These are phyloP conservation scores for Amanita subjunquillea DNA, from an alignment of 768 basidiomycete genomes.

Conservation along the genomic window DNA sequence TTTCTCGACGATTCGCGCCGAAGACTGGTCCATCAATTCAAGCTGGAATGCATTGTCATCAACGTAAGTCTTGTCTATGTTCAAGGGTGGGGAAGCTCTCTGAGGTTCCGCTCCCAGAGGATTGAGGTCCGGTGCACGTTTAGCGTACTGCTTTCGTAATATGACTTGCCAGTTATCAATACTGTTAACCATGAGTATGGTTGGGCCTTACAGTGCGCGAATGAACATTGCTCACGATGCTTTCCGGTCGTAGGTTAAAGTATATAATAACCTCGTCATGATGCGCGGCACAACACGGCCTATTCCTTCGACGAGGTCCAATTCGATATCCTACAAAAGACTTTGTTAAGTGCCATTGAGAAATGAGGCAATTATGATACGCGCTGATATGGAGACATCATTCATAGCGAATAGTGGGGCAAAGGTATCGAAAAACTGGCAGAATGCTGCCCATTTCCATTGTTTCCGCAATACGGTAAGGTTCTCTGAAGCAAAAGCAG, in stretches of 20 bases:
- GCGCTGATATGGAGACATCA: slow-evolving; percentile 59
- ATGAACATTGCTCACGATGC: slow-evolving; percentile 43
- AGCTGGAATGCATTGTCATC: slow-evolving; percentile 10
- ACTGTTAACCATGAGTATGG: slow-evolving; percentile 26
- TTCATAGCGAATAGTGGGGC: slow-evolving; percentile 58
- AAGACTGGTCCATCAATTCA: background rate
- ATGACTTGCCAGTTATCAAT: slow-evolving; percentile 70
- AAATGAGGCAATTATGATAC: slow-evolving; percentile 13
- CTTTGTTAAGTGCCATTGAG: slow-evolving; percentile 5
- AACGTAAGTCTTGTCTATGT: background rate
- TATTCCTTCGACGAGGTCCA: slow-evolving; percentile 56
- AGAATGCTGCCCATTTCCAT: slow-evolving; percentile 91
- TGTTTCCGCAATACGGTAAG: slow-evolving; percentile 55
- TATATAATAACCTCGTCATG: slow-evolving; percentile 64
- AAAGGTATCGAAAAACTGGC: slow-evolving; percentile 87
- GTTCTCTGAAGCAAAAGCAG: slow-evolving; percentile 20
- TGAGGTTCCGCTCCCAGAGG: slow-evolving; percentile 58
- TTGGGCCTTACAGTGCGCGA: background rate
- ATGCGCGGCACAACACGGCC: slow-evolving; percentile 56
- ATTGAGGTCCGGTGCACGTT: slow-evolving; percentile 59
- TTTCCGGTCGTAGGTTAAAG: slow-evolving; percentile 74
- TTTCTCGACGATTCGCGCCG: background rate
- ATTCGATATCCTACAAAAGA: slow-evolving; percentile 58
- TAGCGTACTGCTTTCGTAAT: slow-evolving; percentile 68
- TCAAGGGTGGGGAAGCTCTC: slow-evolving; percentile 12